Percentiles rank a stretch among this genome's conserved stretches.
These are phyloP conservation scores for Dictyostelium capitatum DNA, from an alignment of 78 protist genomes.

Conservation along the genomic window DNA sequence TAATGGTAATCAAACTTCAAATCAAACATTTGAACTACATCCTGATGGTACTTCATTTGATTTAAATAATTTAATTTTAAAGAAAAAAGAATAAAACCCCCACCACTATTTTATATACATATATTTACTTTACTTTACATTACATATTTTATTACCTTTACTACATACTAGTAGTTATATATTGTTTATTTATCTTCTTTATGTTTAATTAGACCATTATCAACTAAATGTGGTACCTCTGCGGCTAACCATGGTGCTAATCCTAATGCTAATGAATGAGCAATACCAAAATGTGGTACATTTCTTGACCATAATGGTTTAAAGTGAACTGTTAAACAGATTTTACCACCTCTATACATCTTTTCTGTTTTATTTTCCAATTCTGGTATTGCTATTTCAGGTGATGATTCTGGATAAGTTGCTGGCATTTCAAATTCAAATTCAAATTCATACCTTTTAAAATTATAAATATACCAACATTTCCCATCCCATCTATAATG, in stretches of 20 bases:
- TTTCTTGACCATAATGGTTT: constrained; percentile 98
- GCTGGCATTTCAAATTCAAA: constrained; percentile 97
- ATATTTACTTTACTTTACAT: background rate
- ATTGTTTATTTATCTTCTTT: constrained; percentile 69
- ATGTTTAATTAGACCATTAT: constrained; percentile 42
- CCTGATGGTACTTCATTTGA: constrained; percentile 83
- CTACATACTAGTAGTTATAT: background rate
- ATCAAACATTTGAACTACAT: constrained; percentile 9
- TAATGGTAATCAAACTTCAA: constrained; percentile 12
- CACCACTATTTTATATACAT: background rate
- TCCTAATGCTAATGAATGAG: constrained; percentile 98
- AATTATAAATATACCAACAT: constrained; percentile 92
- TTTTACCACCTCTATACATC: constrained; percentile 97
- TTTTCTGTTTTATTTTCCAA: constrained; percentile 91
- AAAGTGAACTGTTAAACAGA: constrained; percentile 97
- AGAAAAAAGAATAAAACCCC: constrained; percentile 36
- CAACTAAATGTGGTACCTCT: constrained; percentile 96
- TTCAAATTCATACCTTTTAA: constrained; percentile 93
- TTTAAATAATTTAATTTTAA: constrained; percentile 35
- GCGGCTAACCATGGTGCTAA: constrained; percentile 98
- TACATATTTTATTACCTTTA: background rate
- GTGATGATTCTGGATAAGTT: constrained; percentile 95
- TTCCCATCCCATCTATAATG: constrained; percentile 88
- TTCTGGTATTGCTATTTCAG: constrained; percentile 97
- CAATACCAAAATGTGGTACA: constrained; percentile 97